Percentiles rank a stretch among this genome's conserved stretches.
phyloP scores from a whole-genome alignment of 2,329 filamentous ascomycete genomes.

The Sarocladiaceae sp. region DNA sequence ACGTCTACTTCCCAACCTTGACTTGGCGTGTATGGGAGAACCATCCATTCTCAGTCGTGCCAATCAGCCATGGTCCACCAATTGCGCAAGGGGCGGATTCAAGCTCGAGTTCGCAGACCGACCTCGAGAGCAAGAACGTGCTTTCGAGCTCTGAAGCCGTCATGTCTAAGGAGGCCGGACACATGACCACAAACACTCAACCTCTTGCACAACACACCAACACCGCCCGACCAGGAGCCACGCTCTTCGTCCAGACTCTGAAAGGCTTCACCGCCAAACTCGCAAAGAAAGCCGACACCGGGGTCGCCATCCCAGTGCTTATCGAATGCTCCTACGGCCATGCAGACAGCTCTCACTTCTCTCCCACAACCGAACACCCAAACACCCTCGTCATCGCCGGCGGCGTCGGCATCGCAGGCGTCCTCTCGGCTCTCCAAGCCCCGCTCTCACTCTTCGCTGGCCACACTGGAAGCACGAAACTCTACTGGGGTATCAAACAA shows the following conservation, averaged over 20 bases:
- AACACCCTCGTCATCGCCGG: slow-evolving; percentile 24
- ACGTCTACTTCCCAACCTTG: slow-evolving; percentile 23
- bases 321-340: slow-evolving; percentile 17
- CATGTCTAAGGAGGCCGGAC: not conserved
- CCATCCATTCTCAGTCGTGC: slow-evolving; percentile 25
- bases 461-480: slow-evolving; percentile 10
- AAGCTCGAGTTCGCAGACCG: not conserved
- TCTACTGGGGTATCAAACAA: slow-evolving; percentile 14
- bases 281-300: not conserved
- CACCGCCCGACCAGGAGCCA: slow-evolving; percentile 11
- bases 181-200: not conserved
- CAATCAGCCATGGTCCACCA: slow-evolving; percentile 7
- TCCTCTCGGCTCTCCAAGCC: slow-evolving; percentile 9
- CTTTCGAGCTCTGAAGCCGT: not conserved
- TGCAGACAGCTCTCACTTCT: not conserved
- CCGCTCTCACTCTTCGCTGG: not conserved
- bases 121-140: not conserved
- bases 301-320: slow-evolving; percentile 13
- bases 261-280: slow-evolving; percentile 14
- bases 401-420: slow-evolving; percentile 25
- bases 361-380: slow-evolving; percentile 12
- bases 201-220: not conserved
- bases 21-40: slow-evolving; percentile 25
- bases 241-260: slow-evolving; percentile 15
- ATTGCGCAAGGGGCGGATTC: not conserved